Evolutionary conservation across 805 yeast genomes (phyloP), one percentile per base, ranked within the genome.

Genomic region (Naumovozyma dairenensis): DNA sequence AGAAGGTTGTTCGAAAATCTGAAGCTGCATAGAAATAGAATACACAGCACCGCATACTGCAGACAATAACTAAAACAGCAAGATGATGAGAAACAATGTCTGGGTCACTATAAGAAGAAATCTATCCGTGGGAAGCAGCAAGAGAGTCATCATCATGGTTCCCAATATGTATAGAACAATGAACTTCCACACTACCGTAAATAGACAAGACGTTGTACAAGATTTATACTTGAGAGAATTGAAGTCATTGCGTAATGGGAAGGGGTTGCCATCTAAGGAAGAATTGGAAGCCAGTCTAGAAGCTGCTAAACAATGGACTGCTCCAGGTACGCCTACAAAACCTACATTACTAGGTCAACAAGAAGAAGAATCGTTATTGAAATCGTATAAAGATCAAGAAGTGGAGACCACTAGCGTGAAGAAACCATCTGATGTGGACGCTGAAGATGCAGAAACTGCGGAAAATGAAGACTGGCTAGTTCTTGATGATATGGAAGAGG

Each of bases 141-240:
- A n/a, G n/a, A n/a, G n/a, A n/a, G n/a, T n/a, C n/a, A n/a, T n/a
- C n/a, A n/a, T n/a, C n/a, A n/a, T n/a, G n/a, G n/a, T n/a, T n/a
- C n/a, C n/a, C n/a, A n/a, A n/a, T n/a, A n/a, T n/a, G n/a, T n/a
- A n/a, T n/a, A n/a, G n/a, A n/a, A n/a, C n/a, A n/a, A n/a, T n/a
- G n/a, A n/a, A n/a, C n/a, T n/a, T n/a, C n/a, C n/a, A n/a, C n/a
- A n/a, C n/a, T 9, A 20, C 37, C 16, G 13, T 30, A 5, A 13
- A 12, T 6, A 28, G 13, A 6, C 13, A 16, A 5, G 28, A 87
- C 71, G 67, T 81, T 57, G 62, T 87, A 56, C 72, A 83, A 60
- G 95, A 87, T 48, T 72, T 87, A 49, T 87, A 87, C 69, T 65
- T 89, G 56, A 76, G 72, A 60, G 94, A 87, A 64, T 69, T 92